Conservation (phyloP, 2,329 filamentous ascomycete genomes). For the Penicillium sp. region DNA sequence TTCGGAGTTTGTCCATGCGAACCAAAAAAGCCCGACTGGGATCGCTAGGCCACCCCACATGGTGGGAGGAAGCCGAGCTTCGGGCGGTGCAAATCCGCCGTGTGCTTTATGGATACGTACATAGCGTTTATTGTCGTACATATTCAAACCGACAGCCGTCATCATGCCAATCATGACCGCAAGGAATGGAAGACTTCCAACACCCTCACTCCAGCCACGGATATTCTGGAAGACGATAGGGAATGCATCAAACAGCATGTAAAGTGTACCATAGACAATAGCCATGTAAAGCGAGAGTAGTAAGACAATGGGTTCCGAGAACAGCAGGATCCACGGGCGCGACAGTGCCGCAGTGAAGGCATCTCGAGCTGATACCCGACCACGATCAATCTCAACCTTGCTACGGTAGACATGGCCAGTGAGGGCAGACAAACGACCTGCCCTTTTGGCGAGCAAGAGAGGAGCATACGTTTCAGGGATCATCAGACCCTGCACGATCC, state of each 20-base stretch:
- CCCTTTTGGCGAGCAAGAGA: slow-evolving; percentile 49
- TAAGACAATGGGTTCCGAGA: slow-evolving; percentile 50
- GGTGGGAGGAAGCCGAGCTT: slow-evolving; percentile 52
- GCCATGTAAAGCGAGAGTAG: slow-evolving; percentile 48
- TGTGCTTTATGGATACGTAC: slow-evolving; percentile 9
- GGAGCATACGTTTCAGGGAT: slow-evolving; percentile 52
- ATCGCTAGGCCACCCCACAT: slow-evolving; percentile 50
- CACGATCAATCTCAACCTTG: slow-evolving; percentile 35
- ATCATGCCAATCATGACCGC: slow-evolving; percentile 16
- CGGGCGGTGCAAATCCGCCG: slow-evolving; percentile 58
- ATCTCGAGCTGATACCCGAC: slow-evolving; percentile 36
- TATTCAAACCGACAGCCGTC: slow-evolving; percentile 8
- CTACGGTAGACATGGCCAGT: slow-evolving; percentile 47
- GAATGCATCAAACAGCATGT: slow-evolving; percentile 51
- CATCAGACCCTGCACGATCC: slow-evolving; percentile 41
- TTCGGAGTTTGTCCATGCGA: slow-evolving; percentile 56
- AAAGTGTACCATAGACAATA: slow-evolving; percentile 50
- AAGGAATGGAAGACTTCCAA: slow-evolving; percentile 11
- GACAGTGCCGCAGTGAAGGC: slow-evolving; percentile 45
- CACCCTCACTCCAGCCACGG: slow-evolving; percentile 42
- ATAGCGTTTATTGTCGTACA: slow-evolving; percentile 16
- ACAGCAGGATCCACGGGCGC: slow-evolving; percentile 47
- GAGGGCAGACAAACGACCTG: slow-evolving; percentile 44
- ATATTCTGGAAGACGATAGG: slow-evolving; percentile 48
- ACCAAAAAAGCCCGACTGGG: slow-evolving; percentile 58